A percentile compares a stretch with the other conserved stretches of the same genome.
These are phyloP conservation scores for Stentor coeruleus DNA, from an alignment of 73 alveolate species.

Conservation along the genomic window DNA sequence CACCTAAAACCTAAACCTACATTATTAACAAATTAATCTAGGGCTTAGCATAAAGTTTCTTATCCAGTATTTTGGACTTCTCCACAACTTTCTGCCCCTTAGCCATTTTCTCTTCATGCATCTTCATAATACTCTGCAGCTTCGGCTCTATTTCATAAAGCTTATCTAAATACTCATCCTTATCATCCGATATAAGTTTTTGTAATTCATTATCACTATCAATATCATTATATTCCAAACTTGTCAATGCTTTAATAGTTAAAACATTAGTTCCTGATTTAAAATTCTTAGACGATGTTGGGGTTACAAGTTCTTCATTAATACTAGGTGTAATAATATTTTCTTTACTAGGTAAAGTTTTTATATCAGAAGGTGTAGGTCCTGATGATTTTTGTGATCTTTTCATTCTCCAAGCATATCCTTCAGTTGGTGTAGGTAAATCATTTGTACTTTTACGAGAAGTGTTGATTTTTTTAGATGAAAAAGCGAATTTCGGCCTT, in stretches of 20 bases:
- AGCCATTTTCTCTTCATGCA: constrained; percentile 17
- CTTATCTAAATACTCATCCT: not conserved
- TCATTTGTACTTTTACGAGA: too few relatives aligned
- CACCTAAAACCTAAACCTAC: too few relatives aligned
- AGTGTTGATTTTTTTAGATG: not conserved
- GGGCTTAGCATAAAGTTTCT: too few relatives aligned
- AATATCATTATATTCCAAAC: constrained; percentile 8
- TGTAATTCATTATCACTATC: not conserved
- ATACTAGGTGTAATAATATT: not conserved
- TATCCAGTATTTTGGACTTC: too few relatives aligned
- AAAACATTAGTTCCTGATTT: not conserved
- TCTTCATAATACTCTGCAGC: not conserved
- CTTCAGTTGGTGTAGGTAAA: not conserved
- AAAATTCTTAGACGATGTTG: not conserved
- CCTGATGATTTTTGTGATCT: not conserved
- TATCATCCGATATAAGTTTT: constrained; percentile 4
- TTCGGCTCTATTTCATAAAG: not conserved
- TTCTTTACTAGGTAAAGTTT: not conserved
- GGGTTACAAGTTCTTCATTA: not conserved
- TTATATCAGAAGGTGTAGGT: not conserved
- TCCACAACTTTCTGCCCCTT: not conserved
- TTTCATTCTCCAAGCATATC: not conserved
- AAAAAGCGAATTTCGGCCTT: not conserved
- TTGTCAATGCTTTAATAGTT: not conserved
- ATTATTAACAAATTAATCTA: too few relatives aligned